Conservation (phyloP, 345 rosid species). For the Populus alba region DNA sequence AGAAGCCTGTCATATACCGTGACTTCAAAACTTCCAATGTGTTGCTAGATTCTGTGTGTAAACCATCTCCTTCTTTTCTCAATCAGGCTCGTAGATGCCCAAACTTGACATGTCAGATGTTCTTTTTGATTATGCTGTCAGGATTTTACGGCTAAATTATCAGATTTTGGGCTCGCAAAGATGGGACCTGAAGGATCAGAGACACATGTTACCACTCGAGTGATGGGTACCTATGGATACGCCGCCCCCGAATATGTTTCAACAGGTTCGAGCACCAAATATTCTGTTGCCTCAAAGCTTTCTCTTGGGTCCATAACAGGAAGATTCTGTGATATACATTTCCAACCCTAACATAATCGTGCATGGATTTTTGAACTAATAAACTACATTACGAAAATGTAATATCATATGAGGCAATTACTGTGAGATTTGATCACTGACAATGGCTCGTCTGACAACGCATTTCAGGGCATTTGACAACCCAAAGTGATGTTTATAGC, state of each 20-base stretch:
- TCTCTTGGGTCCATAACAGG: neutral
- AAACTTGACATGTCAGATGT: neutral
- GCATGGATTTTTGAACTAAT: neutral
- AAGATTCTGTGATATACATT: neutral
- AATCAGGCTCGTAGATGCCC: neutral
- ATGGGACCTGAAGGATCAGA: conserved; percentile 97
- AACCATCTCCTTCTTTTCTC: neutral
- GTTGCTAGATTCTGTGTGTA: conserved; percentile 70
- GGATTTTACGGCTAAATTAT: conserved; percentile 84
- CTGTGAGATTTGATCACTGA: neutral
- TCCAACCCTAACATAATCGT: neutral
- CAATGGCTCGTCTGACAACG: neutral
- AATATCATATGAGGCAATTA: neutral
- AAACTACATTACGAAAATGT: neutral
- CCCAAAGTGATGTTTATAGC: conserved; percentile 84
- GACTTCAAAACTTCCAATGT: conserved; percentile 95
- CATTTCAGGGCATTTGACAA: conserved; percentile 78
- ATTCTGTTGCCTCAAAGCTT: neutral
- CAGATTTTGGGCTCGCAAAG: conserved; percentile 89
- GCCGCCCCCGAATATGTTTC: conserved; percentile 96
- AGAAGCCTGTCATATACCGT: conserved; percentile 82
- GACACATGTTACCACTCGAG: conserved; percentile 88
- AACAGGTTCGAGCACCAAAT: conserved; percentile 44
- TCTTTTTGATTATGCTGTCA: conserved; percentile 5
- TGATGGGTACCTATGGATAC: conserved; percentile 96